A percentile compares a stretch with the other conserved stretches of the same genome.
Conservation (phyloP, 148 eudicot genomes). For the Vaccinium myrtillus region DNA sequence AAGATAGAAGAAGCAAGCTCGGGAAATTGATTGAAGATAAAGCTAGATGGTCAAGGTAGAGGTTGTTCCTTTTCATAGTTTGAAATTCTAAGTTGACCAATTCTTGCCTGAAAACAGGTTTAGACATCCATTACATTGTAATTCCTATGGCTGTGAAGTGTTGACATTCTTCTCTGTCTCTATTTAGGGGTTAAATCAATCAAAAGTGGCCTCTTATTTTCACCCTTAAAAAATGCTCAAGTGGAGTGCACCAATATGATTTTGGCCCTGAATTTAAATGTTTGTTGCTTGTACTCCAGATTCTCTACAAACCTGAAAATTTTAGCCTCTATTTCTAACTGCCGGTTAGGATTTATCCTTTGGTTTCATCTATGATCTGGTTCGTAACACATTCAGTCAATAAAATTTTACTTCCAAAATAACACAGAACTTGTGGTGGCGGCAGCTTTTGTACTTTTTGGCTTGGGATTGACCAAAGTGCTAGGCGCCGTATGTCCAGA, state of each 20-base stretch:
- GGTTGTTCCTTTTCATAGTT: neutral
- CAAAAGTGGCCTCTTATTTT: neutral
- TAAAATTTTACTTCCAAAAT: neutral
- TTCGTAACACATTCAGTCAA: neutral
- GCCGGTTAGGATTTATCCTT: neutral
- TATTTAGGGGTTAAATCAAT: neutral
- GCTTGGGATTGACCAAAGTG: conserved; percentile 68
- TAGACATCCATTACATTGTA: neutral
- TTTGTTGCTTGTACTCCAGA: neutral
- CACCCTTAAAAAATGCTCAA: neutral
- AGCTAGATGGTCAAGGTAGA: conserved; percentile 88
- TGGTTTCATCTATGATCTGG: neutral
- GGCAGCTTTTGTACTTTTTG: conserved; percentile 90
- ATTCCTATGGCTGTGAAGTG: neutral
- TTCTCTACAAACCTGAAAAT: neutral
- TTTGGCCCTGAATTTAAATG: neutral
- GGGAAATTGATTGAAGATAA: conserved; percentile 75
- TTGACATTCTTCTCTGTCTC: neutral
- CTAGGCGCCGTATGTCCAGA: conserved; percentile 73
- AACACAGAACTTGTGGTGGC: conserved; percentile 12
- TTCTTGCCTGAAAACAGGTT: neutral
- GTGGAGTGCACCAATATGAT: neutral
- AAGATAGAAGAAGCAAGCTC: conserved; percentile 70
- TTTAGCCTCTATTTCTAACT: neutral
- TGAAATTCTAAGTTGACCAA: neutral